These are phyloP conservation scores for Phytophthora pseudosyringae DNA, from an alignment of 352 stramenopile species.

Conservation along the genomic window DNA sequence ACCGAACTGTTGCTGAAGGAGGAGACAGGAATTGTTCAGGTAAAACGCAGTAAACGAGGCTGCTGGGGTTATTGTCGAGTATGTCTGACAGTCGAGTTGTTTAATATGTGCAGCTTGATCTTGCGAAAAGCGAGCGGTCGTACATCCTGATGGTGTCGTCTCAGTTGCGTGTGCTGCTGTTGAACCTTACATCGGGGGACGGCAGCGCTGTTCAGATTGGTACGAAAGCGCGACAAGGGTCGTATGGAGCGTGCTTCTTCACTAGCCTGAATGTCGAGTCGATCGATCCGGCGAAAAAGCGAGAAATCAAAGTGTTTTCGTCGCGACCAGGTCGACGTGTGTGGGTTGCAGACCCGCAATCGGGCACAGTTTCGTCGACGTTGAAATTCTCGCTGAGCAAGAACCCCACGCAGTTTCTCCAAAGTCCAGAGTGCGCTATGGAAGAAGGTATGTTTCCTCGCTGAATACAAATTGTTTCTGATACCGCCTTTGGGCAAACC, in stretches of 20 bases:
- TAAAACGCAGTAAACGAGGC: background rate
- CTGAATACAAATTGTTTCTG: conserved; percentile 6
- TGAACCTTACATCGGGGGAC: conserved; percentile 76
- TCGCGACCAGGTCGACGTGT: conserved; percentile 79
- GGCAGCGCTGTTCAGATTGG: conserved; percentile 83
- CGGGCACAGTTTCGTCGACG: conserved; percentile 81
- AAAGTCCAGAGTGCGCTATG: conserved; percentile 54
- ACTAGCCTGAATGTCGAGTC: conserved; percentile 60
- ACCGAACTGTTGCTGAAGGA: conserved; percentile 89
- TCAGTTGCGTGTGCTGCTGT: conserved; percentile 75
- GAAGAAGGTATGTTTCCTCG: conserved; percentile 54
- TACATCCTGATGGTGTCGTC: conserved; percentile 88
- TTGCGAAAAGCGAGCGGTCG: conserved; percentile 52
- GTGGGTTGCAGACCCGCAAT: conserved; percentile 82
- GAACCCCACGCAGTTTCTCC: conserved; percentile 64
- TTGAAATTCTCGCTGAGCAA: conserved; percentile 85
- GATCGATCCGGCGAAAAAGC: conserved; percentile 66
- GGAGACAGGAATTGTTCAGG: conserved; percentile 87
- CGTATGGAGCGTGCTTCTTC: conserved; percentile 86
- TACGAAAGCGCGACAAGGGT: conserved; percentile 82
- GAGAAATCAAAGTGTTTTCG: conserved; percentile 81
- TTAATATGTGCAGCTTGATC: conserved; percentile 55
- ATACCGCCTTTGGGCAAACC: background rate
- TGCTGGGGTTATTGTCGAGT: background rate
- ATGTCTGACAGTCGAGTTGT: conserved; percentile 8